Evolutionary conservation across 257 asterid genomes (phyloP), one percentile per base, ranked within the genome.

Genomic region (Solanum appendiculatum): DNA sequence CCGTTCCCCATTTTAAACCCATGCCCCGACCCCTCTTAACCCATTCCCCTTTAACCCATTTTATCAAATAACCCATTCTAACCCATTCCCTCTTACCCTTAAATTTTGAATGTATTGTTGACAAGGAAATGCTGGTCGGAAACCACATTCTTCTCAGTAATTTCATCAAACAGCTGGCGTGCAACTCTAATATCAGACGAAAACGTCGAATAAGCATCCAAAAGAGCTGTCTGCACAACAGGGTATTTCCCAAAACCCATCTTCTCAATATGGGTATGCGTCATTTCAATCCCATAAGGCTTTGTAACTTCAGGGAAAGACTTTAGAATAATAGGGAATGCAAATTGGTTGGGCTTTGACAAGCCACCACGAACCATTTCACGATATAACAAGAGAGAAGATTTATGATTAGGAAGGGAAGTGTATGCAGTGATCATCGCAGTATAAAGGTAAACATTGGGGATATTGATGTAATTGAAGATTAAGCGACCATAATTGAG

Each of bases 161-260:
- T 95, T 93, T 90, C 95, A 88, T 96, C 96, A 56, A 95, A 96
- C 94, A 96, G 83, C 90, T 86, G 90, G 87, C 95, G 87, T n/a
- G 97, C 96, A 51, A 83, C 36, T 34, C 78, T 64, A 10, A 91
- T 87, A 66, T 91, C 96, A 51, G 31, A 92, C 20, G 93, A 90
- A 68, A 16, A 89, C 92, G 94, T 93, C 20, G 92, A 89, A 86
- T 96, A 94, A 2, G 91, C 91, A 63, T 93, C 97, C 91, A 94
- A 85, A 82, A 95, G 84, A 84, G 95, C 95, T 66, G 95, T 95
- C 89, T 95, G 92, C 87, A 94, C 97, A 86, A 86, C 94, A 16
- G 92, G 90, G 89, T 90, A 88, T 31, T 91, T 90, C 44, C 91
- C 89, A 86, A 83, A 95, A 13, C 97, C 98, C 44, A 73, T 87